These are phyloP conservation scores for Yamadazyma kanchanaburiensis DNA, from an alignment of 1,139 yeast species.

Conservation along the genomic window DNA sequence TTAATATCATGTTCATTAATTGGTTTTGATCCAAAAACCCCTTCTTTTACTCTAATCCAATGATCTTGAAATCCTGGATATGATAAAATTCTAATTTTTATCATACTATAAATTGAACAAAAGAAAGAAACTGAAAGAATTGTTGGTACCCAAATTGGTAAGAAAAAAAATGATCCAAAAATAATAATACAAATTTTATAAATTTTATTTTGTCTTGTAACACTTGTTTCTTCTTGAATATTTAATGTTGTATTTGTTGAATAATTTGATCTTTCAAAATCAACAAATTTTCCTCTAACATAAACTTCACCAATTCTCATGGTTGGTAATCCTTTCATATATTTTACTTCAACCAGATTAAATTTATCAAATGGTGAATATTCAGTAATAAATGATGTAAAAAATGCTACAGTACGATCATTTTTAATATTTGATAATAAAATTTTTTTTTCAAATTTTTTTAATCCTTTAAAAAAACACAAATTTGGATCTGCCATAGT, in stretches of 20 bases:
- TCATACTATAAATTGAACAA: conserved; percentile 35
- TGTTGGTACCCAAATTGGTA: conserved; percentile 55
- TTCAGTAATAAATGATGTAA: conserved; percentile 49
- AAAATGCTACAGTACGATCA: conserved; percentile 62
- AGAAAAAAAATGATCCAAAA: conserved; percentile 28
- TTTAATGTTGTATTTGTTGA: conserved; percentile 14
- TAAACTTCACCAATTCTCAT: conserved; percentile 28
- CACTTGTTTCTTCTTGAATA: conserved; percentile 38
- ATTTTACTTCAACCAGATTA: conserved; percentile 37
- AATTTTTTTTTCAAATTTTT: conserved; percentile 52
- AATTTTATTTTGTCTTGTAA: conserved; percentile 26
- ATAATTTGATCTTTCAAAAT: conserved; percentile 35
- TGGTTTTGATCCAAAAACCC: conserved; percentile 32
- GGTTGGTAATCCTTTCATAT: conserved; percentile 33
- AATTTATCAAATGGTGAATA: conserved; percentile 49
- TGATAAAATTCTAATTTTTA: conserved; percentile 26
- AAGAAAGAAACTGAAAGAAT: conserved; percentile 40
- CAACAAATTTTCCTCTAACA: conserved; percentile 55
- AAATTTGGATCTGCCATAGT: conserved; percentile 55
- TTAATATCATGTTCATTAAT: conserved; percentile 32
- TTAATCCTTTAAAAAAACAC: conserved; percentile 53
- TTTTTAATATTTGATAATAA: conserved; percentile 72
- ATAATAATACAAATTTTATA: conserved; percentile 29
- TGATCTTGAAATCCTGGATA: conserved; percentile 25
- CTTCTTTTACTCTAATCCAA: conserved; percentile 31